Conservation (phyloP, 352 stramenopile species). For the Elongisporangium prolatum region DNA sequence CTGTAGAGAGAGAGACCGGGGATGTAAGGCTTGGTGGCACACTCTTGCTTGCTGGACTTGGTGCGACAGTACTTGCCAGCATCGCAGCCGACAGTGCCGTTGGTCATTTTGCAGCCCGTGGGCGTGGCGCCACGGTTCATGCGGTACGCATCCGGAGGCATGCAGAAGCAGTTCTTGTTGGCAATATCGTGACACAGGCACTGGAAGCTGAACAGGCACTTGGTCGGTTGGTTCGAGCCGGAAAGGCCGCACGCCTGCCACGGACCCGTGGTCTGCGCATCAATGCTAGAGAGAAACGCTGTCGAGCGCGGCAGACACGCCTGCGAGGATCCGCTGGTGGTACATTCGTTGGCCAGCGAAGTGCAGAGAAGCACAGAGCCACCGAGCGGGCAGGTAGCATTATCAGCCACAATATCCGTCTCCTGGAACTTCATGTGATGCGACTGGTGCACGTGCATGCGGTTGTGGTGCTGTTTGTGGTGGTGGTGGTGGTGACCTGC, state of each 20-base stretch:
- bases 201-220: slow-evolving; percentile 43
- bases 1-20: slow-evolving; percentile 34
- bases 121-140: slow-evolving; percentile 17
- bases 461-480: slow-evolving; percentile 14
- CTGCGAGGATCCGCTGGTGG: slow-evolving; percentile 27
- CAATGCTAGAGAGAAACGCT: slow-evolving; percentile 37
- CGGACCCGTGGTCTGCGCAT: slow-evolving; percentile 28
- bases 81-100: slow-evolving; percentile 30
- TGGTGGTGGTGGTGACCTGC: slow-evolving; percentile 1
- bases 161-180: slow-evolving; percentile 44
- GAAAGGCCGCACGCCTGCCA: slow-evolving; percentile 30
- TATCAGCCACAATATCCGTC: slow-evolving; percentile 33
- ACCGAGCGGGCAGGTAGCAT: slow-evolving; percentile 37
- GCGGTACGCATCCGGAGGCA: slow-evolving; percentile 41
- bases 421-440: slow-evolving; percentile 45
- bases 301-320: slow-evolving; percentile 31
- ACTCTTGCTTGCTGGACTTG: slow-evolving; percentile 44
- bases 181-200: slow-evolving; percentile 38
- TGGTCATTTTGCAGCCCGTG: slow-evolving; percentile 30
- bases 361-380: slow-evolving; percentile 36
- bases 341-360: slow-evolving; percentile 33
- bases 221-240: slow-evolving; percentile 31
- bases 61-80: slow-evolving; percentile 53
- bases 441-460: slow-evolving; percentile 13
- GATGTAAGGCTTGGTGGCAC: slow-evolving; percentile 35